Evolutionary conservation across 495 filamentous ascomycete species (phyloP).

Genomic region (Penicillium fimorum): DNA sequence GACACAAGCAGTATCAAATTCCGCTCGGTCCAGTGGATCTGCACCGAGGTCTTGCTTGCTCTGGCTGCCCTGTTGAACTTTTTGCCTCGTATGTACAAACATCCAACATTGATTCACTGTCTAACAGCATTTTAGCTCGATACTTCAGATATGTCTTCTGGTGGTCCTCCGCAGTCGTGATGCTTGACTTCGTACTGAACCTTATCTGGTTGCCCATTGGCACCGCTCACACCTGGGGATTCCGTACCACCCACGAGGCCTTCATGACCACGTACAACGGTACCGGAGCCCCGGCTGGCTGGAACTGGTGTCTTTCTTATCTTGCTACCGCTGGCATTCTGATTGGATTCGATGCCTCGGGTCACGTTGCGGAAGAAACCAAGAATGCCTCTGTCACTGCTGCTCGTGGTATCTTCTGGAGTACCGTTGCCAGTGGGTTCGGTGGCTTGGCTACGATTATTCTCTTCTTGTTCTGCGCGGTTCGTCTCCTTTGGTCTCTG

Average conservation of each 20-base stretch:
- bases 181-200: constrained; percentile 56
- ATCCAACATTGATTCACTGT: not conserved
- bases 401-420: constrained; percentile 56
- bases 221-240: constrained; percentile 51
- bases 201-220: constrained; percentile 59
- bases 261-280: constrained; percentile 59
- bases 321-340: constrained; percentile 58
- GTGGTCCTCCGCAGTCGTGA: constrained; percentile 45
- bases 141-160: constrained; percentile 50
- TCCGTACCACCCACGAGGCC: constrained; percentile 52
- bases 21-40: constrained; percentile 53
- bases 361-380: constrained; percentile 57
- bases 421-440: constrained; percentile 50
- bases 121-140: constrained; percentile 30
- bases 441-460: constrained; percentile 53
- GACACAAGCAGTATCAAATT: constrained; percentile 49
- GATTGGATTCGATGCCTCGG: constrained; percentile 57
- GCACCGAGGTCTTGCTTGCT: constrained; percentile 47
- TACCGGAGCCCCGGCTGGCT: constrained; percentile 52
- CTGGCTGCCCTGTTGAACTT: constrained; percentile 47
- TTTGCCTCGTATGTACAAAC: constrained; percentile 38
- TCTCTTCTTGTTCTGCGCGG: constrained; percentile 56
- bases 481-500: constrained; percentile 20
- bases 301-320: constrained; percentile 61
- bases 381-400: constrained; percentile 54